Conservation (phyloP, 108 stramenopile genomes). For the Cyclotella baltica region DNA sequence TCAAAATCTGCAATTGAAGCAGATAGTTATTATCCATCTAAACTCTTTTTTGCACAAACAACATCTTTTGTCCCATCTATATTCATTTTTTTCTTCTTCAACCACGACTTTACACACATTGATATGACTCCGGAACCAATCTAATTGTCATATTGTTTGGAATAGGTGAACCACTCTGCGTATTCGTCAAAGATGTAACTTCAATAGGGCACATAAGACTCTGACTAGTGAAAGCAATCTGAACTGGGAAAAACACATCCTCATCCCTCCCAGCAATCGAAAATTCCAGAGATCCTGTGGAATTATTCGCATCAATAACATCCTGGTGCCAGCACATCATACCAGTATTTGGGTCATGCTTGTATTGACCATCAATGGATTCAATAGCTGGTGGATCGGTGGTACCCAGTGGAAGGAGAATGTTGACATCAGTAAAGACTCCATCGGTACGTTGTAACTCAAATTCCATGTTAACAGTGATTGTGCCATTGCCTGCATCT, state of each 20-base stretch:
- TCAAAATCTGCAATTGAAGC: not conserved
- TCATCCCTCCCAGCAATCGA: slow-evolving; percentile 80
- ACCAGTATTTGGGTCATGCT: slow-evolving; percentile 90
- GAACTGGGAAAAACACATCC: slow-evolving; percentile 96
- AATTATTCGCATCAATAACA: slow-evolving; percentile 87
- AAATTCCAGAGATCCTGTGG: slow-evolving; percentile 94
- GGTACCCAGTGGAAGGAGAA: slow-evolving; percentile 93
- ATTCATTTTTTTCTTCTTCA: slow-evolving; percentile 4
- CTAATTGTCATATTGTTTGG: slow-evolving; percentile 77
- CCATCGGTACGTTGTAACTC: slow-evolving; percentile 80
- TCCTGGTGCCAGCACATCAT: slow-evolving; percentile 97
- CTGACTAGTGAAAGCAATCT: slow-evolving; percentile 91
- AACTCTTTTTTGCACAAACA: too few relatives aligned
- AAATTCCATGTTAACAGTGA: slow-evolving; percentile 98
- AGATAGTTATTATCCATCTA: not conserved
- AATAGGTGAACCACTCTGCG: slow-evolving; percentile 74
- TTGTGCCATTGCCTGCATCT: slow-evolving; percentile 90
- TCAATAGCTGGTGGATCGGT: slow-evolving; percentile 86
- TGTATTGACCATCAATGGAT: slow-evolving; percentile 91
- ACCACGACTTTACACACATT: slow-evolving; percentile 57
- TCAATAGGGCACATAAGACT: slow-evolving; percentile 90
- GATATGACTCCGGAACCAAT: slow-evolving; percentile 76
- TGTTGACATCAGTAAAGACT: slow-evolving; percentile 93
- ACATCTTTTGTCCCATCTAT: not conserved
- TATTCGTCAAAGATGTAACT: slow-evolving; percentile 68